Base-by-base conservation (phyloP, 345 rosid species). In the Eucalyptus sp. region DNA sequence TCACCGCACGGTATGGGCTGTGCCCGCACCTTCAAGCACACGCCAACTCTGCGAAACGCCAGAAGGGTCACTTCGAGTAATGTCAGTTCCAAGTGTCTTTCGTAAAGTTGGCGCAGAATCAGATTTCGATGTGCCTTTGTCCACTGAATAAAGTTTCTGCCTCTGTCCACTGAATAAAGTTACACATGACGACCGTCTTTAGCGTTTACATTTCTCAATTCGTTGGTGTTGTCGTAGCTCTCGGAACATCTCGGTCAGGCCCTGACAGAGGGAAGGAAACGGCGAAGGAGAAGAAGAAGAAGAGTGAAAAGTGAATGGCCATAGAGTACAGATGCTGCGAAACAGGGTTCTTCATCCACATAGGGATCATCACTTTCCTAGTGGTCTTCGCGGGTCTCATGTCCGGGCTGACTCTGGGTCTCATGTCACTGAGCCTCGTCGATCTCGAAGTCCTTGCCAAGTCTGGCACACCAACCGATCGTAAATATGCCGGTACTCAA, bases 351-450 rank as follows among this genome's bases (percentile, higher is more conserved):
- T 92, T 95, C 44, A n/a, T 90, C 22, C 90, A 88, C 88, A 91
- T 94, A 44, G 50, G 71, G 54, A 29, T 93, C 5, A 89, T 92
- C 18, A 88, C 87, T 12, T 86, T 91, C 8, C 93, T 95, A 22
- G 96, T 95, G 44, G 0, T 93, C 89, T 95, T 95, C 87, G 97
- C 96, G 18, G 97, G 96, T 43, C 52, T 95, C 85, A 94, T 95
- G 96, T 95, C 96, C 52, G 96, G 96, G 29, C 94, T 95, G 24
- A 95, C 97, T 7, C 37, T 95, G 86, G 97, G 96, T n/a, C 94
- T 95, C 56, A 93, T 95, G 97, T 95, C 97, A 27, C 81, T 95
- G 92, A 95, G 97, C 88, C 94, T 93, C 13, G 97, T 95, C 62
- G 97, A 95, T 87, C 97, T 95, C 87, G 96, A 95, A 90, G 96